Percentiles rank a stretch among this genome's conserved stretches.
Evolutionary conservation across 1,139 yeast species (phyloP).

Genomic region (Yamadazyma atmosphaerica): DNA sequence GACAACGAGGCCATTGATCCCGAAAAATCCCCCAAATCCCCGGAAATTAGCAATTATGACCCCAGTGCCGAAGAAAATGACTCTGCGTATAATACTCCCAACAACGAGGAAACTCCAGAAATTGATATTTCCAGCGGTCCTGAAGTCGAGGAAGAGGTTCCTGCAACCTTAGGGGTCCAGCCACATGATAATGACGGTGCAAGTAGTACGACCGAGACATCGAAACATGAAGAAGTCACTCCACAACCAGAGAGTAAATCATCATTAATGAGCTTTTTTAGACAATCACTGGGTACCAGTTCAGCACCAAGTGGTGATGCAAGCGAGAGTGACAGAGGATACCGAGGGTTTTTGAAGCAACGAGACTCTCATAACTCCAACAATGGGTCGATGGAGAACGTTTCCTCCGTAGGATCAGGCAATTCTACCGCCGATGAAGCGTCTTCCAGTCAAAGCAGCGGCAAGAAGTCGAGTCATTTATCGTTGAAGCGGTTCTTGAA

Average conservation of each 20-base stretch:
- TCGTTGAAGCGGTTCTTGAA: conserved; percentile 41
- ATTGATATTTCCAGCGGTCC: no score
- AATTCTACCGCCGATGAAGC: conserved; percentile 1
- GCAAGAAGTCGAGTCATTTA: conserved; percentile 22
- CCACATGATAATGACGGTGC: neutral
- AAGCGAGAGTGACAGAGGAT: conserved; percentile 34
- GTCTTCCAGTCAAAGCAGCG: conserved; percentile 2
- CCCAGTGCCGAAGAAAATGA: no score
- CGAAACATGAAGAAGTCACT: no score
- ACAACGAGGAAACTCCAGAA: no score
- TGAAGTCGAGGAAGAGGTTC: no score
- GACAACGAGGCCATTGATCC: no score
- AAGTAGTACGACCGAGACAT: neutral
- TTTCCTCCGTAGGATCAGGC: conserved; percentile 10
- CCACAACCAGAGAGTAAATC: no score
- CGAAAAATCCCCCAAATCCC: no score
- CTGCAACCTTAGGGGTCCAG: no score
- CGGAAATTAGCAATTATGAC: no score
- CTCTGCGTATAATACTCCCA: no score
- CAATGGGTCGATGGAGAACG: conserved; percentile 12
- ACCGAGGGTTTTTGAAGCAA: conserved; percentile 15
- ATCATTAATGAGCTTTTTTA: conserved; percentile 14
- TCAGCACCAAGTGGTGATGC: conserved; percentile 37
- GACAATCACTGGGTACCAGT: conserved; percentile 7
- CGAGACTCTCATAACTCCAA: conserved; percentile 14